Conservation (phyloP, 805 yeast species). For the Spathaspora gorwiae region DNA sequence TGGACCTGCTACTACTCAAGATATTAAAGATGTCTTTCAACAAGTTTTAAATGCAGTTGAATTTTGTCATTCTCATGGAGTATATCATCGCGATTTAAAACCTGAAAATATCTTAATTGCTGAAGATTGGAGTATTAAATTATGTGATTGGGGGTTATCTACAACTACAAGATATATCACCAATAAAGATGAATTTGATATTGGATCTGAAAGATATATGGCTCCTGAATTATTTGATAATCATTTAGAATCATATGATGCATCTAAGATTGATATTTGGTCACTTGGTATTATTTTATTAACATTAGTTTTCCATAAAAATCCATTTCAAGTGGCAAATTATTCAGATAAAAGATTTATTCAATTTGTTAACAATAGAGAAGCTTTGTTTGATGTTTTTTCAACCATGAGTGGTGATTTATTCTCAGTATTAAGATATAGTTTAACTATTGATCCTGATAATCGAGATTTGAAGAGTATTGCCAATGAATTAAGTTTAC, state of each 20-base stretch:
- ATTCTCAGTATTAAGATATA: constrained; percentile 74
- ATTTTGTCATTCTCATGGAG: constrained; percentile 45
- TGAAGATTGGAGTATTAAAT: constrained; percentile 53
- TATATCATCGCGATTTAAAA: constrained; percentile 54
- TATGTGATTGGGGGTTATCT: constrained; percentile 59
- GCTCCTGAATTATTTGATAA: constrained; percentile 85
- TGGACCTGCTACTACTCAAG: constrained; percentile 58
- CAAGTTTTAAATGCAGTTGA: constrained; percentile 49
- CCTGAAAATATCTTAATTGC: constrained; percentile 54
- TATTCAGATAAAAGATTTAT: constrained; percentile 76
- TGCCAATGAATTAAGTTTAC: constrained; percentile 53
- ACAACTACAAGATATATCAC: constrained; percentile 49
- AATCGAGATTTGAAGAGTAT: constrained; percentile 67
- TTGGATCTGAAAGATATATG: constrained; percentile 90
- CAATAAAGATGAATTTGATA: constrained; percentile 61
- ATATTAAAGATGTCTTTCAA: constrained; percentile 49
- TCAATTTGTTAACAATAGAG: constrained; percentile 83
- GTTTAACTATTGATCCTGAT: constrained; percentile 80
- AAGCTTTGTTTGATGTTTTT: constrained; percentile 85
- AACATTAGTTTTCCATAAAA: constrained; percentile 82
- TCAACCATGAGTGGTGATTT: constrained; percentile 84
- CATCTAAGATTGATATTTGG: constrained; percentile 85
- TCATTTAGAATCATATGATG: constrained; percentile 58
- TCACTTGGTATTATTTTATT: constrained; percentile 78
- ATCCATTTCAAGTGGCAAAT: constrained; percentile 80